Conservation (phyloP, 345 rosid species). For the Syzygium jambos region DNA sequence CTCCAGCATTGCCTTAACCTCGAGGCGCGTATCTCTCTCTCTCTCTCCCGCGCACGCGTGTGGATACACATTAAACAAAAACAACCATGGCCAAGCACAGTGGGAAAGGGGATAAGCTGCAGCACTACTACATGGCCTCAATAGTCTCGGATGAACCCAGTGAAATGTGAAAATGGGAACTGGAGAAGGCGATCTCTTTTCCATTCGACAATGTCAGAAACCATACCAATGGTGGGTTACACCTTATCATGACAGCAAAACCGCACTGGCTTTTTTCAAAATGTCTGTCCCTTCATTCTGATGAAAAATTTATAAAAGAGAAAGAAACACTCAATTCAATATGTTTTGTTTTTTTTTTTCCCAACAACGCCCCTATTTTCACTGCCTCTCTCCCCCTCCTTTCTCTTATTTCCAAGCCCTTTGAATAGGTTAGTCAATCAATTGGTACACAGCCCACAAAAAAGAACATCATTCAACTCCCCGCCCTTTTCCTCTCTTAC, state of each 20-base stretch:
- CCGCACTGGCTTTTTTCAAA: not conserved
- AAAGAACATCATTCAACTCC: not conserved
- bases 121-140: not conserved
- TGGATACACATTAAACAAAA: not conserved
- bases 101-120: not conserved
- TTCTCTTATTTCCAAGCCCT: constrained; percentile 26
- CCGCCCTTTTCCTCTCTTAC: not conserved
- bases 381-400: not conserved
- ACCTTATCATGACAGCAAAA: not conserved
- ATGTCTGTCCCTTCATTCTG: not conserved
- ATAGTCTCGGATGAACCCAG: not conserved
- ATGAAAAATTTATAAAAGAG: not conserved
- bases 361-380: not conserved
- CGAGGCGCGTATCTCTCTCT: not conserved
- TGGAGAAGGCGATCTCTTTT: not conserved
- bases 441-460: not conserved
- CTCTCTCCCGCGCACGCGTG: not conserved
- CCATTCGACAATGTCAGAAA: not conserved
- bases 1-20: not conserved
- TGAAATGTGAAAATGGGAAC: not conserved
- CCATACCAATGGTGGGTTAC: not conserved
- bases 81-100: not conserved
- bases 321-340: not conserved
- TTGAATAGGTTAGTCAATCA: constrained; percentile 10
- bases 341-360: not conserved